Percentiles rank a stretch among this genome's conserved stretches.
Conservation (phyloP, 371 early-diverging fungal species). For the Mucor indicus region DNA sequence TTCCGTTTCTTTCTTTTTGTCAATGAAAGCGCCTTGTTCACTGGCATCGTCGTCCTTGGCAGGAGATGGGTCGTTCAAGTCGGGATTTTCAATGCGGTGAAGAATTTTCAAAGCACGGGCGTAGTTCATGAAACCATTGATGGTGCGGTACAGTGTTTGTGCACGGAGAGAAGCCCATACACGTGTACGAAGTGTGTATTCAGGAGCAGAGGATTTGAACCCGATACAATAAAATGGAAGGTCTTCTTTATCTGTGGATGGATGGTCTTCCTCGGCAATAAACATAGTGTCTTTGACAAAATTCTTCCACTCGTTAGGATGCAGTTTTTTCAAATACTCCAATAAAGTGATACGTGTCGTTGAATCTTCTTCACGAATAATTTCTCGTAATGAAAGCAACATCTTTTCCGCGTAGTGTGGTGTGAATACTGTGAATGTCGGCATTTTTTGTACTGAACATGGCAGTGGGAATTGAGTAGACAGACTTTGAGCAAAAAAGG, state of each 20-base stretch:
- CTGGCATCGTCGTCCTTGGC: background rate
- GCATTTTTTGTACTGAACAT: conserved; percentile 78
- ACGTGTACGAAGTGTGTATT: conserved; percentile 81
- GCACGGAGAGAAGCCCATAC: conserved; percentile 89
- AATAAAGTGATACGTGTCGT: conserved; percentile 80
- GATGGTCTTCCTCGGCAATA: conserved; percentile 62
- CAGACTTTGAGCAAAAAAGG: conserved; percentile 87
- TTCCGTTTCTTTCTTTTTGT: conserved; percentile 46
- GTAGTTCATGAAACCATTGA: conserved; percentile 91
- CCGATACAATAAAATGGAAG: conserved; percentile 83
- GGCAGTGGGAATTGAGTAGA: conserved; percentile 81
- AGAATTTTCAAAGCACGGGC: conserved; percentile 80
- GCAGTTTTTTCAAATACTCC: conserved; percentile 83
- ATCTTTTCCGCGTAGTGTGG: conserved; percentile 92
- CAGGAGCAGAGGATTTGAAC: conserved; percentile 82
- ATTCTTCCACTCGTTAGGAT: conserved; percentile 86
- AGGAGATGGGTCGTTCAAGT: conserved; percentile 42
- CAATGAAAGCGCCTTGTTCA: conserved; percentile 22
- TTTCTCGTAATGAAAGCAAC: conserved; percentile 77
- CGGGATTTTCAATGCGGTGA: conserved; percentile 81
- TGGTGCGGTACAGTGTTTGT: conserved; percentile 87
- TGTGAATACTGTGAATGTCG: conserved; percentile 86
- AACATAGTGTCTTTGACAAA: conserved; percentile 89
- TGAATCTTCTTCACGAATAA: conserved; percentile 83
- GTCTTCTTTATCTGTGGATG: conserved; percentile 63